These are phyloP conservation scores for Geosmithia putterillii DNA, from an alignment of 2,329 filamentous ascomycete genomes.

Conservation along the genomic window DNA sequence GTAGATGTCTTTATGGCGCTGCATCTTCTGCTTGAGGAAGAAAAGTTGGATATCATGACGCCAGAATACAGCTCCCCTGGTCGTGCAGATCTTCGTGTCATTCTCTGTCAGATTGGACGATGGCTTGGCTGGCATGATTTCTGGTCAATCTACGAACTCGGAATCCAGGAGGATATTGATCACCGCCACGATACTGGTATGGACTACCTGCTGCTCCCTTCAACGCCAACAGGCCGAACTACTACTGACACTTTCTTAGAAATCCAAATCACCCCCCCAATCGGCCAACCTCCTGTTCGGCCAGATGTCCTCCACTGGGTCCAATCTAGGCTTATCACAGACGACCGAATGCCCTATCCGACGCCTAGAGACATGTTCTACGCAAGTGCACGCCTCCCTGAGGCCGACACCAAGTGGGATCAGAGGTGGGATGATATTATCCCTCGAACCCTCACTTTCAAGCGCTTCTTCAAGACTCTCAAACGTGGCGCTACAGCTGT, in stretches of 20 bases:
- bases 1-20: slow-evolving; percentile 62
- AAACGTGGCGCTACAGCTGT: slow-evolving; percentile 36
- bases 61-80: slow-evolving; percentile 30
- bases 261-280: slow-evolving; percentile 16
- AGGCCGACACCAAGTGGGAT: slow-evolving; percentile 21
- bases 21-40: slow-evolving; percentile 81
- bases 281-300: slow-evolving; percentile 18
- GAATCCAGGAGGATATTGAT: slow-evolving; percentile 35
- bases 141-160: slow-evolving; percentile 34
- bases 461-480: slow-evolving; percentile 51
- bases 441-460: slow-evolving; percentile 59
- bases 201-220: too few species aligned
- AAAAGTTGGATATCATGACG: slow-evolving; percentile 59
- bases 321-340: slow-evolving; percentile 28
- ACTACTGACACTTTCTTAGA: slow-evolving; percentile 13
- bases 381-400: slow-evolving; percentile 19
- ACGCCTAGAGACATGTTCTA: slow-evolving; percentile 33
- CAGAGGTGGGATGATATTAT: slow-evolving; percentile 35
- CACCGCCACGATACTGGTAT: slow-evolving; percentile 25
- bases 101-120: slow-evolving; percentile 67
- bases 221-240: background rate
- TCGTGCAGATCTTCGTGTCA: slow-evolving; percentile 46
- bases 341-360: slow-evolving; percentile 22
- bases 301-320: slow-evolving; percentile 42
- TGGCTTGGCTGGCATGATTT: slow-evolving; percentile 66